Evolutionary conservation across 352 stramenopile genomes (phyloP), one percentile per base, ranked within the genome.

Genomic region (Phytopythium oedochilum): DNA sequence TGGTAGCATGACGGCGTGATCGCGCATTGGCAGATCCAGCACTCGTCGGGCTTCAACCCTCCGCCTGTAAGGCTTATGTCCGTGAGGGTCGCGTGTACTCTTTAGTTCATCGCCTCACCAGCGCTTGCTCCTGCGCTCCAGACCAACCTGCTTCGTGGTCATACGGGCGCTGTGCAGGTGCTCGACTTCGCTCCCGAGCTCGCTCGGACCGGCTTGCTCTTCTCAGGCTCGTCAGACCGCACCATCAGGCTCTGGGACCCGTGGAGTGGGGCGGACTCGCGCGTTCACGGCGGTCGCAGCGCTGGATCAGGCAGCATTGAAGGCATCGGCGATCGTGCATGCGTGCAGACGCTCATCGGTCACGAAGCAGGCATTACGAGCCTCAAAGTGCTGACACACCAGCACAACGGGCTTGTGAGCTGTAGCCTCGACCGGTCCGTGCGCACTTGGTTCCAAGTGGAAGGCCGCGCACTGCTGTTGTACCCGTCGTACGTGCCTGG

Each of bases 161-260:
- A 89, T 38, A 60, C 56, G 6, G 78, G 82, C 8, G 60, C 75
- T 12, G 78, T 88, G 17, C 42, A 87, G 5, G 54, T 63, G 7
- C 64, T 92, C 45, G 79, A 73, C 29, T 86, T 85, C 32, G 61
- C 61, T 5, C 26, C 55, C 3, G 60, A 69, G 22, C 47, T 83
- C 20, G 78, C 70, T 1, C 76, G 71, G 14, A 63, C 76, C 52
- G 78, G 75, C 0, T 45, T 93, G 42, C 72, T 91, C 17, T 83
- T 91, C 31, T 82, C 69, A 8, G 76, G 80, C 18, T 86, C 78
- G 17, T 68, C 72, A 0, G 83, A 92, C 58, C 75, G 83, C 28
- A 77, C 70, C 0, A 88, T 92, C 45, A 86, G 81, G 42, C 60
- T 89, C 8, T 92, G 82, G 82, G 82, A 92, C 47, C 76, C 77